Base-by-base conservation (phyloP, 352 stramenopile species). In the Phytophthora kernoviae region DNA sequence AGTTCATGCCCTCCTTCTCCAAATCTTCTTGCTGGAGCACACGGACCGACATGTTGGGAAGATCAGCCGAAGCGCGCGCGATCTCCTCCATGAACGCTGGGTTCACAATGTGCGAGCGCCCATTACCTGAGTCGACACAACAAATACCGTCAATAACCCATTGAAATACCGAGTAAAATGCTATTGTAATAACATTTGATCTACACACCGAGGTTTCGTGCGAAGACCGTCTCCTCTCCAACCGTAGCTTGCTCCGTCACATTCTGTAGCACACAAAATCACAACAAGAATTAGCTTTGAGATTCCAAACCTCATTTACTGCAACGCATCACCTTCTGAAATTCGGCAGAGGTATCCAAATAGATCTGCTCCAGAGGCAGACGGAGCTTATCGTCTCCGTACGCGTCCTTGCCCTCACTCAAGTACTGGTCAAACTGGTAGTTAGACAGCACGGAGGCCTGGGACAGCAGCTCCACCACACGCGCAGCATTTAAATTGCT, bases 371-470 rank as follows among this genome's bases (percentile, higher is more conserved):
- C 74, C 9, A 93, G 63, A 36, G 84, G 84, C 49, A 89, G 57
- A 49, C 73, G 74, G 40, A 91, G 72, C 65, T 88, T 90, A 50
- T 75, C 74, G 26, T 91, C 79, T 58, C 79, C 84, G 24, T 87
- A 56, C 4, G 73, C 66, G 57, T 89, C 68, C 58, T 75, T 85
- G 36, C 70, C 67, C 27, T 73, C 63, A 47, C 62, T 90, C 49
- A 92, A 55, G 63, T 95, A 92, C 68, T 87, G 75, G 67, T 95
- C 82, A 40, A 95, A 95, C 65, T 91, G 82, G 63, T 95, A 95
- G 69, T 93, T 95, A 40, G 84, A 93, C 26, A 95, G 69, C 60
- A 93, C 86, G 17, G 81, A 89, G 2, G 86, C 77, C 58, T 94
- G 82, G 30, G 81, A 75, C 36, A 95, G 8, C 34, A 93, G 58